Base-by-base conservation (phyloP, 2,329 filamentous ascomycete genomes). In the Epichloe bromicola region DNA sequence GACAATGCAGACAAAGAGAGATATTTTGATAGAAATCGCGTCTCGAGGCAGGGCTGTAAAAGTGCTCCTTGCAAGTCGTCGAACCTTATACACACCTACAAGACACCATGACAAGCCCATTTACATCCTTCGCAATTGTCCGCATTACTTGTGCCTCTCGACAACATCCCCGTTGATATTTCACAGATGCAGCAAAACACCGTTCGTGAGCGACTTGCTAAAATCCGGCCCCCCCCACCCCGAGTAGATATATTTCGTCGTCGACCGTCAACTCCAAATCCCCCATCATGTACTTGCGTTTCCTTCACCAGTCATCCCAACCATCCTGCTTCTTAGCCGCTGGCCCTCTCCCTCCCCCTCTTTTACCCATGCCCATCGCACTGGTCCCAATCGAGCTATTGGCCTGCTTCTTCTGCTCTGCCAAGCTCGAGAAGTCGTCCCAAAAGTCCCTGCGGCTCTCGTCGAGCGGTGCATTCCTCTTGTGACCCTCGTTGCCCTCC, bases 381-480 rank as follows among this genome's bases (percentile, higher is more conserved):
- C 75, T 72, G 19, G 78, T 82, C 34, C 78, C 78, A 54, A 82
- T 78, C 2, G 77, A 70, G 59, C 70, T 77, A 52, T 69, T 67
- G 42, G 62, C 64, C 12, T 63, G 63, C 56, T 70, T 67, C 53
- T 70, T 67, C 60, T 78, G 73, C 68, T 84, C 78, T 0, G 81
- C 84, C 26, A 84, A 67, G 30, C 78, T 80, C 0, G 88, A 84
- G 67, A 97, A 95, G 58, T 85, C 85, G 64, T 95, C 90, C 90
- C 90, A 96, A 68, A 95, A 95, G 58, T 86, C 85, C 64, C 85
- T 85, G 67, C 83, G 86, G 78, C 66, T 85, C 75, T 73, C 74
- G 61, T 82, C 74, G 48, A 80, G 60, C 51, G 66, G 71, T 50
- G 62, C 69, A 51, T 67, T 63, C 51, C 69, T 62, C 53, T 58